Evolutionary conservation across 1,284 basidiomycete genomes (phyloP).

Genomic region (Cystobasidium sp.): DNA sequence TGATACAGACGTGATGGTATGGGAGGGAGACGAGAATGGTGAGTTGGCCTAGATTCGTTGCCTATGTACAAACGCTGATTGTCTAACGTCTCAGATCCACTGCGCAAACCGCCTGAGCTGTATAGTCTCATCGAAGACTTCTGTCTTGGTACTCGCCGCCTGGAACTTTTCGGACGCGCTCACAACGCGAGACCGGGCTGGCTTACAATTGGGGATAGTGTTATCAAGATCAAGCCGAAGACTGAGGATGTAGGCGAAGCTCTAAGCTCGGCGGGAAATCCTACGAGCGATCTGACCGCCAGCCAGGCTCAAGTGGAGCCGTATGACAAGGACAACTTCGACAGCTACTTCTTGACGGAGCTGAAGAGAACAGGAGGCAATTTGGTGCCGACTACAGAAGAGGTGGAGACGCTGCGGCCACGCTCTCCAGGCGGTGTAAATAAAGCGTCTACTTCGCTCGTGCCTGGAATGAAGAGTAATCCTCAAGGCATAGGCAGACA

Average conservation of each 20-base stretch:
- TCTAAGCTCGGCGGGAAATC: neutral
- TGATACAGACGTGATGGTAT: conserved; percentile 95
- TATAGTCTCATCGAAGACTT: conserved; percentile 97
- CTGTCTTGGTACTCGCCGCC: conserved; percentile 86
- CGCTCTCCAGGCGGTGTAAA: conserved; percentile 32
- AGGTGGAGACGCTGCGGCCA: conserved; percentile 30
- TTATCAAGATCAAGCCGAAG: conserved; percentile 14
- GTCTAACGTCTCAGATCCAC: conserved; percentile 63
- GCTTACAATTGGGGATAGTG: conserved; percentile 73
- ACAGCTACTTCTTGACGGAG: conserved; percentile 26
- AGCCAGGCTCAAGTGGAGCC: neutral
- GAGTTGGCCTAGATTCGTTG: conserved; percentile 31
- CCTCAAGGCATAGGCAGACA: conserved; percentile 42
- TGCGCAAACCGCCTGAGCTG: conserved; percentile 88
- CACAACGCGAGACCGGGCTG: conserved; percentile 81
- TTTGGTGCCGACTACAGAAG: conserved; percentile 30
- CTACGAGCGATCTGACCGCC: neutral
- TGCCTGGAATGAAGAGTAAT: conserved; percentile 41
- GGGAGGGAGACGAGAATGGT: conserved; percentile 76
- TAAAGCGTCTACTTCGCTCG: neutral
- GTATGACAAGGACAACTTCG: conserved; percentile 35
- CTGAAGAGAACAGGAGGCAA: conserved; percentile 4
- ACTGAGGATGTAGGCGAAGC: neutral
- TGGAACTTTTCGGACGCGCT: conserved; percentile 84
- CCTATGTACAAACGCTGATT: neutral